Evolutionary conservation across 2,329 filamentous ascomycete species (phyloP).

Genomic region (Colletotrichum melonis): DNA sequence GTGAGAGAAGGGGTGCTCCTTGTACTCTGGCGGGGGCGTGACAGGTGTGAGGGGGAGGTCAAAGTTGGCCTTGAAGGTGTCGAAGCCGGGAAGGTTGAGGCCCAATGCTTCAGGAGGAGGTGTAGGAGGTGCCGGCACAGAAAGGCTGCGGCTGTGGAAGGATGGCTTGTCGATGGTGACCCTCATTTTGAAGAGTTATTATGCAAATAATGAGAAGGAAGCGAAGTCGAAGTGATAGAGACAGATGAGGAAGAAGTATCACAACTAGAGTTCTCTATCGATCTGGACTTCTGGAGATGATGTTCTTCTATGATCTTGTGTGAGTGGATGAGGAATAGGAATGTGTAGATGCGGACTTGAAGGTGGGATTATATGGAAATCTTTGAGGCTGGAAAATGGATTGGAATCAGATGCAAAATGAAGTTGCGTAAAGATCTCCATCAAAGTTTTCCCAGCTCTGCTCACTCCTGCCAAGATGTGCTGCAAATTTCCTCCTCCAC

Average conservation of each 20-base stretch:
- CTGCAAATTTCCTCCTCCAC: too few relatives aligned
- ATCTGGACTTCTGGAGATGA: too few relatives aligned
- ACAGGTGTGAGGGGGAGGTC: background rate
- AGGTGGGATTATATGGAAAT: background rate
- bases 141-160: slow-evolving; percentile 5
- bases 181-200: background rate
- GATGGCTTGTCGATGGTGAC: background rate
- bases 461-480: too few relatives aligned
- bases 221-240: background rate
- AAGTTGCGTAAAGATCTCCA: background rate
- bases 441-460: background rate
- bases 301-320: background rate
- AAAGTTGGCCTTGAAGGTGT: background rate
- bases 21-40: slow-evolving; percentile 3
- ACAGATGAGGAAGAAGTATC: background rate
- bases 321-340: background rate
- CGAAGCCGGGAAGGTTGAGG: background rate
- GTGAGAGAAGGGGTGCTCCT: background rate
- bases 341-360: background rate
- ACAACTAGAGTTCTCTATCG: background rate
- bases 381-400: too few relatives aligned
- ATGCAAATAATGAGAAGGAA: too few relatives aligned
- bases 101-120: background rate
- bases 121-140: background rate
- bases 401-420: background rate